Conservation (phyloP, 2,329 filamentous ascomycete species). For the Calonectria leucothoes region DNA sequence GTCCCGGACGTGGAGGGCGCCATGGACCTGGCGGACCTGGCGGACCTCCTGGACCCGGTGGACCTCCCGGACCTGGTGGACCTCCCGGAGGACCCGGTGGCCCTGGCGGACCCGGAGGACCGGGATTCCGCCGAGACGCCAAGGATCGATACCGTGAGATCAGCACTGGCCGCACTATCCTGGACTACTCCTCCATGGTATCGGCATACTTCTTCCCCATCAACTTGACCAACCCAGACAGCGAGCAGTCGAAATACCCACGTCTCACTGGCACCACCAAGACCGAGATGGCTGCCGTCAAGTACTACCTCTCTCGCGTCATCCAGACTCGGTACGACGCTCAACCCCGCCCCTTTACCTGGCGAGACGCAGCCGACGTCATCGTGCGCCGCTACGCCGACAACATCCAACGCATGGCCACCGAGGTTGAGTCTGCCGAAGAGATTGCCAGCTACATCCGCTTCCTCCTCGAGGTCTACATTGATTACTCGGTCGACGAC, state of each 20-base stretch:
- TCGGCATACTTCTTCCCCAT: conserved; percentile 55
- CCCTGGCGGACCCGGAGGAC: background rate
- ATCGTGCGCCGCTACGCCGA: conserved; percentile 68
- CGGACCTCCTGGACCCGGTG: background rate
- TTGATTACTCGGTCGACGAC: conserved; percentile 47
- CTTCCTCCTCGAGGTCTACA: conserved; percentile 50
- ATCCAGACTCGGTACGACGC: conserved; percentile 2
- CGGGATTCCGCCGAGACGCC: conserved; percentile 43
- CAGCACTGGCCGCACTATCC: conserved; percentile 43
- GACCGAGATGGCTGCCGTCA: background rate
- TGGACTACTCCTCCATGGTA: conserved; percentile 56
- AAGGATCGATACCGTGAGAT: conserved; percentile 51
- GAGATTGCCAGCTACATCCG: conserved; percentile 41
- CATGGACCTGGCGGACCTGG: background rate
- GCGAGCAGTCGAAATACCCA: background rate
- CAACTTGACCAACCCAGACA: conserved; percentile 51
- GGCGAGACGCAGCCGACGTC: conserved; percentile 73
- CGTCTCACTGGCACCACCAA: conserved; percentile 32
- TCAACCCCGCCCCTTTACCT: conserved; percentile 53
- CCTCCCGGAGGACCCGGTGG: background rate
- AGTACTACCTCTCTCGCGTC: background rate
- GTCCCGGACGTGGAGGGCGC: background rate
- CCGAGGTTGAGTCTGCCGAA: conserved; percentile 23
- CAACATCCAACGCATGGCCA: conserved; percentile 55
- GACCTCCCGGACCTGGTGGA: background rate